Base-by-base conservation (phyloP, 352 stramenopile species). In the Phytopythium cucurbitacearum region DNA sequence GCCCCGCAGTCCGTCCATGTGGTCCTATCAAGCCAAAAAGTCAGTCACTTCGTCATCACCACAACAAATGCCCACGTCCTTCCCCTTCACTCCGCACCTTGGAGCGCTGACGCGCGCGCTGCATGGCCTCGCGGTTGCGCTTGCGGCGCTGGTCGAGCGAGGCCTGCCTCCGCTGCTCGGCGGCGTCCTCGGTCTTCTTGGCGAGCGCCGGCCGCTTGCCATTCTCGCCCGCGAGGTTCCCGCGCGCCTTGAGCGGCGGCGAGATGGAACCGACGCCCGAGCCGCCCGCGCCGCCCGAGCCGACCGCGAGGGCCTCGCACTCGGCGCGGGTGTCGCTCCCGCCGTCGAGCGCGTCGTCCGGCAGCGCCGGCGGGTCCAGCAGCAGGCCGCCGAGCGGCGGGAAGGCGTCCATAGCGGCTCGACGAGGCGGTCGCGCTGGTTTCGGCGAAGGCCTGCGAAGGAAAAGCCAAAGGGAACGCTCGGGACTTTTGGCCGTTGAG, bases 101-200 rank as follows among this genome's bases (percentile, higher is more conserved):
- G 49, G 76, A 66, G n/a, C 71, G 64, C 61, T 79, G 69, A 0
- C 74, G 65, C 4, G 74, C 62, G 21, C 74, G 75, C 56, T 83
- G 75, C 75, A 83, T 85, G 40, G 75, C 64, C 67, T 85, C 75
- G 37, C 71, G 71, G 51, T 83, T 85, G 60, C 71, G 75, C 32
- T 69, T 75, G 16, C 71, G 71, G 7, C 71, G 71, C 15, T 64
- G 68, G 48, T 83, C 71, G 34, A 85, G 65, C 35, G 69, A 78
- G 34, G 53, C 57, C 51, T 64, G 61, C 10, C 56, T 54, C 41
- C 65, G 66, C 32, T 57, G 43, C 41, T 67, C 63, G 49, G 8
- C 47, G 42, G 47, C 7, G 12, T 13, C 15, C 41, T 47, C 41
- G 7, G 32, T 0, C 5, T 4, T 5, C 41, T 37, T 13, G 42